These are phyloP conservation scores for Sugiyamaella boreocaroliniensis DNA, from an alignment of 805 yeast genomes.

Conservation along the genomic window DNA sequence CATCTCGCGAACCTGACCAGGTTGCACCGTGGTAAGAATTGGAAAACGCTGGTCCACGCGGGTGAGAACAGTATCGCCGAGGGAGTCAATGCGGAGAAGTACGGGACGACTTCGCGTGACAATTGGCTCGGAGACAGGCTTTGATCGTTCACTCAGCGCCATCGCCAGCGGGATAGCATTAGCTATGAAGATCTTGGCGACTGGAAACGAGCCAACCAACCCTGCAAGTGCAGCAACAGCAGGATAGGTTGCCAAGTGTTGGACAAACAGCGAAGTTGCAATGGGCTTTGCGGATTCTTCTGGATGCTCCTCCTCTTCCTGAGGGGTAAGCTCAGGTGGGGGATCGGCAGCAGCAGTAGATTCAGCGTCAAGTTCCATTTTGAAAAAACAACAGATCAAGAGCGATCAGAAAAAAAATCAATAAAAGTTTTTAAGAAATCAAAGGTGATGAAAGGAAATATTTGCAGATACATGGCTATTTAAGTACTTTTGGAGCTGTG, in stretches of 20 bases:
- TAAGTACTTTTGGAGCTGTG: no score
- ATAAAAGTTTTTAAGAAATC: no score
- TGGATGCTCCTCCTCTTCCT: not conserved
- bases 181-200: constrained; percentile 50
- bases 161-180: constrained; percentile 55
- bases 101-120: constrained; percentile 39
- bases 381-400: no score
- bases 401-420: no score
- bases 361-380: no score
- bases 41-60: constrained; percentile 57
- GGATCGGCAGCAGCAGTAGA: not conserved
- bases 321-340: not conserved
- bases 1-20: constrained; percentile 40
- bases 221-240: constrained; percentile 56
- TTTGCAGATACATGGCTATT: no score
- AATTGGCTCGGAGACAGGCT: constrained; percentile 29
- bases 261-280: constrained; percentile 32
- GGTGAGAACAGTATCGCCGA: constrained; percentile 49
- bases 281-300: not conserved
- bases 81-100: constrained; percentile 43
- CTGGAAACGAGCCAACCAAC: constrained; percentile 51
- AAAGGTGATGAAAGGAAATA: no score
- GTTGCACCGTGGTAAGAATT: constrained; percentile 49
- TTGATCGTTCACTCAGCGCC: constrained; percentile 30
- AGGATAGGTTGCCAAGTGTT: constrained; percentile 45